Percentiles rank a stretch among this genome's conserved stretches.
phyloP scores from a whole-genome alignment of 2,329 filamentous ascomycete genomes.

The Fusarium cyanostomum region DNA sequence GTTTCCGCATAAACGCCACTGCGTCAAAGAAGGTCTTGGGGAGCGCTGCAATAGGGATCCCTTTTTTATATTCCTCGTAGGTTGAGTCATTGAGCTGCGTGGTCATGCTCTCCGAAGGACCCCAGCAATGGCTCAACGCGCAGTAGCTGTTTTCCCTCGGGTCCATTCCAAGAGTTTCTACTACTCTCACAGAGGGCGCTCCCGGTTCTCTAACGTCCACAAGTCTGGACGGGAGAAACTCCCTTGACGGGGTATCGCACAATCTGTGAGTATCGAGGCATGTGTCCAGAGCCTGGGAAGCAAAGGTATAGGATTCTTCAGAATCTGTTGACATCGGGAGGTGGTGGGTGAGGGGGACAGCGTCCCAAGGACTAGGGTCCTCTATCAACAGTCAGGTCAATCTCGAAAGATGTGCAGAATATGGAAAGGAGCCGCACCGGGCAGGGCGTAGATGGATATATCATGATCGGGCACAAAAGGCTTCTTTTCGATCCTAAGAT shows the following conservation, averaged over 20 bases:
- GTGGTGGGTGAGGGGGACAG: neutral
- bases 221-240: neutral
- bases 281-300: neutral
- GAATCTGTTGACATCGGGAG: neutral
- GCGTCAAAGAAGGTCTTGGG: conserved; percentile 3
- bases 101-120: neutral
- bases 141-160: neutral
- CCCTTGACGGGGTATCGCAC: neutral
- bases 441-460: neutral
- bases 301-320: neutral
- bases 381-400: neutral
- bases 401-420: neutral
- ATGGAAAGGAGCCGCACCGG: neutral
- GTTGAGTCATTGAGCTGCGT: neutral
- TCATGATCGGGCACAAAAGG: neutral
- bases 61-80: neutral
- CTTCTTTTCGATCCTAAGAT: neutral
- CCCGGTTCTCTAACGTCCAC: neutral
- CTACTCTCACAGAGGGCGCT: neutral
- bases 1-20: neutral
- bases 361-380: neutral
- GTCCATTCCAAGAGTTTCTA: neutral
- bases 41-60: neutral
- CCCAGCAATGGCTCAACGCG: conserved; percentile 5
- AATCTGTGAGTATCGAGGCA: neutral